Percentiles rank a stretch among this genome's conserved stretches.
Conservation (phyloP, 176 grass and related monocot species). For the Avena sativa region DNA sequence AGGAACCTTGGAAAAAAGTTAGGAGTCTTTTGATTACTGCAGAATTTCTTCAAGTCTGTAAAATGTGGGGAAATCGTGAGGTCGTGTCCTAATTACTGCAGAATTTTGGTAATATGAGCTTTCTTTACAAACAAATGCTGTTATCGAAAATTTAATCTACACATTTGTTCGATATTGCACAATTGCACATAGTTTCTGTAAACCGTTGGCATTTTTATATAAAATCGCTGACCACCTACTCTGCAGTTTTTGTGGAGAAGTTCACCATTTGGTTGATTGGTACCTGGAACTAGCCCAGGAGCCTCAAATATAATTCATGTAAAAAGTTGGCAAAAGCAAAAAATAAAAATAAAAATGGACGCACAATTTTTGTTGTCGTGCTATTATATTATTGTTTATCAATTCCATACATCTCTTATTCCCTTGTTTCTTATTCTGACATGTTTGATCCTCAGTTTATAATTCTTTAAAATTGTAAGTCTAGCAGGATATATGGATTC, state of each 20-base stretch:
- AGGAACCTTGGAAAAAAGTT: neutral
- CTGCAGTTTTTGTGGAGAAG: neutral
- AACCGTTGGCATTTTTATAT: neutral
- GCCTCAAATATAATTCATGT: neutral
- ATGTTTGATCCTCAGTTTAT: neutral
- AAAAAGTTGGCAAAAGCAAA: neutral
- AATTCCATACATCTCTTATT: neutral
- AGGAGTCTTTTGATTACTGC: neutral
- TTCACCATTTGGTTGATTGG: neutral
- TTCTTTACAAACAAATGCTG: neutral
- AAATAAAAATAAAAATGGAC: neutral
- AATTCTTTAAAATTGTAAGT: neutral
- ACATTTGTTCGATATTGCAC: neutral
- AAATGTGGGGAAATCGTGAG: conserved; percentile 7
- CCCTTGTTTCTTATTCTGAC: conserved; percentile 6
- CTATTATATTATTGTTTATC: neutral
- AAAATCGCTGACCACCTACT: neutral
- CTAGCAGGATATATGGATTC: neutral
- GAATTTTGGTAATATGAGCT: neutral
- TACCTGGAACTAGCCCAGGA: conserved; percentile 13
- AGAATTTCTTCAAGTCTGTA: neutral
- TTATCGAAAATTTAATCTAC: neutral
- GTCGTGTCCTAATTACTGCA: neutral
- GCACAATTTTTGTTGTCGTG: neutral
- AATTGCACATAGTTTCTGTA: neutral